A percentile compares a stretch with the other conserved stretches of the same genome.
Evolutionary conservation across 768 basidiomycete genomes (phyloP).

Genomic region (Pisolithus marmoratus): DNA sequence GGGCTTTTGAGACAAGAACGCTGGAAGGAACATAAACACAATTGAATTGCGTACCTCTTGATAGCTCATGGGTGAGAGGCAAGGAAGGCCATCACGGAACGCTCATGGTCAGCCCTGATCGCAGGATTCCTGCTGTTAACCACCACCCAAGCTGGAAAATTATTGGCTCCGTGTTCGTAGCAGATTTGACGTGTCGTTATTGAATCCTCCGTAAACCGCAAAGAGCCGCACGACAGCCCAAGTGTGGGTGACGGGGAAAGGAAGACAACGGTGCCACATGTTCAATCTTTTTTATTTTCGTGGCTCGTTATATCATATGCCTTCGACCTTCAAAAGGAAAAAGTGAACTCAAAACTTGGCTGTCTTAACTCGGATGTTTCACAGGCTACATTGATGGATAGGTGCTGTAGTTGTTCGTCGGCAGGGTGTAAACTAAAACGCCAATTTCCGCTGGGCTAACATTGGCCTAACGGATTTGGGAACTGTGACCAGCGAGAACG

Average conservation of each 20-base stretch:
- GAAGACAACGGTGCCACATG: neutral
- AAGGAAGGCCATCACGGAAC: slow-evolving; percentile 1
- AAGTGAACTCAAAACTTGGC: neutral
- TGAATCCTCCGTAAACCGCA: neutral
- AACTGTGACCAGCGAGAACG: neutral
- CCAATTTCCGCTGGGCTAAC: neutral
- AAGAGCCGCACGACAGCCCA: neutral
- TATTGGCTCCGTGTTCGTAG: neutral
- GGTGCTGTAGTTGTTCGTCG: neutral
- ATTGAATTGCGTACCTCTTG: neutral
- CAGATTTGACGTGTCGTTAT: neutral
- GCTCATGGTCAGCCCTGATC: neutral
- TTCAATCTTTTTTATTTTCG: neutral
- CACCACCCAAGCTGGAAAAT: neutral
- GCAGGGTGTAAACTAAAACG: neutral
- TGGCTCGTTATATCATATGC: neutral
- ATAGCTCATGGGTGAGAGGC: neutral
- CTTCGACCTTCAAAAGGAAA: neutral
- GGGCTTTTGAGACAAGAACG: neutral
- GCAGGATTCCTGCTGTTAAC: neutral
- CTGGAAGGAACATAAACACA: neutral
- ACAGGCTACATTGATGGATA: neutral
- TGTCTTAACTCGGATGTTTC: neutral
- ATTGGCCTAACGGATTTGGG: neutral
- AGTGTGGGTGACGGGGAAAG: neutral